These are phyloP conservation scores for Saccharomycopsis fibuligera DNA, from an alignment of 805 yeast species.

Conservation along the genomic window DNA sequence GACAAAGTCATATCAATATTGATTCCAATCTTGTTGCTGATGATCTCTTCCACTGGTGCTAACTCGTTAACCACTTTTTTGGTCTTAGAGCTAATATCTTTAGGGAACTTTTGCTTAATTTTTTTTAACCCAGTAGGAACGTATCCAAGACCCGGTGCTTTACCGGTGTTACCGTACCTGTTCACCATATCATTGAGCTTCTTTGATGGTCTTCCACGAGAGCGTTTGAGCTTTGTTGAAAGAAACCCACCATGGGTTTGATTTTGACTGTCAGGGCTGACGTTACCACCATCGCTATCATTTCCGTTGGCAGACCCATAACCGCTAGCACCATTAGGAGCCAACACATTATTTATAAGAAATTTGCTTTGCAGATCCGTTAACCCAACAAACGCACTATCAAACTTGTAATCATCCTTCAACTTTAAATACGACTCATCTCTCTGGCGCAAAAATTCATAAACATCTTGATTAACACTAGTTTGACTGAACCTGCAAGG, in stretches of 20 bases:
- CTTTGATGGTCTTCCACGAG: not conserved
- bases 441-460: slow-evolving; percentile 8
- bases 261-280: too few relatives aligned
- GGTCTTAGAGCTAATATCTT: slow-evolving; percentile 2
- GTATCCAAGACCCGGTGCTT: not conserved
- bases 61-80: slow-evolving; percentile 7
- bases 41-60: slow-evolving; percentile 15
- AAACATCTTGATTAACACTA: slow-evolving; percentile 6
- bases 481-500: slow-evolving; percentile 2
- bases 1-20: slow-evolving; percentile 11
- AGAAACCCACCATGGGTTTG: not conserved
- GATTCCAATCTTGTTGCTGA: slow-evolving; percentile 18
- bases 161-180: too few relatives aligned
- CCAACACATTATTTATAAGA: too few relatives aligned
- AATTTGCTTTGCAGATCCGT: too few relatives aligned
- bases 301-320: not conserved
- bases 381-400: not conserved
- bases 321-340: not conserved
- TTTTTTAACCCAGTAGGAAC: slow-evolving; percentile 2
- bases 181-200: not conserved
- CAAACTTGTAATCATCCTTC: not conserved
- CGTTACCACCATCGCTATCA: too few relatives aligned
- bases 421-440: slow-evolving; percentile 9
- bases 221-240: not conserved
- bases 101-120: slow-evolving; percentile 16